Conservation (phyloP, 352 stramenopile species). For the Phytopythium chamaehyphon region DNA sequence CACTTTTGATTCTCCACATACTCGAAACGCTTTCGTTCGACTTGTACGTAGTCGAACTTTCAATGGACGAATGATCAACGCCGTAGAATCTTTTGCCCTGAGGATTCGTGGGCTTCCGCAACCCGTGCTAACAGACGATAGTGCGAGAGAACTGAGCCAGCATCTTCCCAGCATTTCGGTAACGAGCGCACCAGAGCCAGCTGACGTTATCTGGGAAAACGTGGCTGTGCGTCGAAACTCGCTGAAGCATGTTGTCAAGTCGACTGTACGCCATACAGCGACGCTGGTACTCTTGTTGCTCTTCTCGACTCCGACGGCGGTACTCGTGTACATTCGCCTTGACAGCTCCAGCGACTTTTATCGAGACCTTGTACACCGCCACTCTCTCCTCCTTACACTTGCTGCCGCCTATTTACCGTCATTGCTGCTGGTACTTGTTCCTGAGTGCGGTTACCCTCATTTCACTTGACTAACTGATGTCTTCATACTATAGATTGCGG, state of each 20-base stretch:
- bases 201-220: constrained; percentile 78
- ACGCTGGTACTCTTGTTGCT: constrained; percentile 58
- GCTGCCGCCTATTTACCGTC: constrained; percentile 69
- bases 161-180: constrained; percentile 48
- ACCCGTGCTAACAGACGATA: constrained; percentile 15
- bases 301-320: constrained; percentile 72
- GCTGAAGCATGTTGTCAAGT: constrained; percentile 26
- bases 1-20: constrained; percentile 59
- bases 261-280: constrained; percentile 38
- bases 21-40: constrained; percentile 52
- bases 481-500: constrained; percentile 39
- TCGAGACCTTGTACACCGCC: constrained; percentile 27
- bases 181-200: constrained; percentile 62
- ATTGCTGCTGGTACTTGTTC: constrained; percentile 47
- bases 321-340: constrained; percentile 82
- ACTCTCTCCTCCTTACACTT: constrained; percentile 56
- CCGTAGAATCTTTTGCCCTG: constrained; percentile 22
- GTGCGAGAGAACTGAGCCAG: constrained; percentile 22
- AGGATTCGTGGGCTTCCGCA: constrained; percentile 14
- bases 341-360: constrained; percentile 67
- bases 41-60: constrained; percentile 42
- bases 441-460: not conserved
- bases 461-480: not conserved
- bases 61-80: constrained; percentile 34
- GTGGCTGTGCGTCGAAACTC: constrained; percentile 57